Percentiles rank a stretch among this genome's conserved stretches.
Evolutionary conservation across 2,329 filamentous ascomycete genomes (phyloP).

Genomic region (Microdochium trichocladiopsis): DNA sequence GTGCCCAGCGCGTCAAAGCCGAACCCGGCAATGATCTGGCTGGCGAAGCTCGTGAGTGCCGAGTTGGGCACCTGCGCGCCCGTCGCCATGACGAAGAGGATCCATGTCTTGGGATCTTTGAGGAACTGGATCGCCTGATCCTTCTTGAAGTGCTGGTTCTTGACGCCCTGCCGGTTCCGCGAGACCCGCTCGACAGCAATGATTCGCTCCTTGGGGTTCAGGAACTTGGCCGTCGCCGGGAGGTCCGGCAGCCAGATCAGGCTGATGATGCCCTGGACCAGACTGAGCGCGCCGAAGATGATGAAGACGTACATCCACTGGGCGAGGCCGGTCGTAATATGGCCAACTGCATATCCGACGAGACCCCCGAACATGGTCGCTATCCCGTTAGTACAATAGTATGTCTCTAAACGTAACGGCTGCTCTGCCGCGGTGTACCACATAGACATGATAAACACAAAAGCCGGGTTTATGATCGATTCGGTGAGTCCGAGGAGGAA

Average conservation of each 20-base stretch:
- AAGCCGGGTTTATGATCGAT: slow-evolving; percentile 47
- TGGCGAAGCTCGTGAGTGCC: slow-evolving; percentile 39
- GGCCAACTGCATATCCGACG: slow-evolving; percentile 51
- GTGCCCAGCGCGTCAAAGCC: slow-evolving; percentile 38
- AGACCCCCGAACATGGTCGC: slow-evolving; percentile 56
- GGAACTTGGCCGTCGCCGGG: slow-evolving; percentile 50
- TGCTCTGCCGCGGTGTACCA: slow-evolving; percentile 36
- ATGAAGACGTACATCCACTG: slow-evolving; percentile 20
- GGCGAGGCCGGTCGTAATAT: slow-evolving; percentile 34
- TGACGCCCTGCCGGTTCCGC: slow-evolving; percentile 39
- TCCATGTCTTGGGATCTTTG: slow-evolving; percentile 48
- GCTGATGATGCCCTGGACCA: slow-evolving; percentile 28
- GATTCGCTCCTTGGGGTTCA: slow-evolving; percentile 42
- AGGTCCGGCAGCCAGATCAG: slow-evolving; percentile 49
- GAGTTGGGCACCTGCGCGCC: slow-evolving; percentile 50
- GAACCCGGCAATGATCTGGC: slow-evolving; percentile 16
- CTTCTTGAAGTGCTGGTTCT: slow-evolving; percentile 39
- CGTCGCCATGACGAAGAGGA: slow-evolving; percentile 44
- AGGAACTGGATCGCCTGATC: slow-evolving; percentile 38
- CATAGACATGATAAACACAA: slow-evolving; percentile 24
- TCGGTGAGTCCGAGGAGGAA: slow-evolving; percentile 50
- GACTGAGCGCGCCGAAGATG: slow-evolving; percentile 7
- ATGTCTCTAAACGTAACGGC: slow-evolving; percentile 43
- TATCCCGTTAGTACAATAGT: slow-evolving; percentile 52
- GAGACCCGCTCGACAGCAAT: slow-evolving; percentile 40